A percentile compares a stretch with the other conserved stretches of the same genome.
Conservation (phyloP, 495 filamentous ascomycete genomes). For the Recurvomyces mirabilis region DNA sequence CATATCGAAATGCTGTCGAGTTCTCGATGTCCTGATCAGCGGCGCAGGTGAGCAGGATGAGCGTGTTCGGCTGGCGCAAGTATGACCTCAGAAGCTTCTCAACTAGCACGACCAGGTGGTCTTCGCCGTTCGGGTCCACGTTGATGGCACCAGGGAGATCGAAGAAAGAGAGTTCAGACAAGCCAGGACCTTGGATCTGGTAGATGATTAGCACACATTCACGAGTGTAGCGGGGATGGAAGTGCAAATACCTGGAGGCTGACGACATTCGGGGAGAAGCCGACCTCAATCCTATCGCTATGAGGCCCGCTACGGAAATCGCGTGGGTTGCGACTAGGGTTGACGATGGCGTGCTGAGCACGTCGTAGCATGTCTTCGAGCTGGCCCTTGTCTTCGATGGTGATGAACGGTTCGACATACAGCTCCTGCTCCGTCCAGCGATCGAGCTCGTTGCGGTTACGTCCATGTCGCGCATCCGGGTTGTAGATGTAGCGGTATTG, state of each 20-base stretch:
- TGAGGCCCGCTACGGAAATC: not conserved
- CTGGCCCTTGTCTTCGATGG: slow-evolving; percentile 33
- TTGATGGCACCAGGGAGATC: slow-evolving; percentile 74
- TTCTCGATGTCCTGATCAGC: slow-evolving; percentile 66
- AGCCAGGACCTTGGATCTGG: slow-evolving; percentile 57
- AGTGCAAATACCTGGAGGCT: no score
- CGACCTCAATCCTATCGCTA: slow-evolving; percentile 27
- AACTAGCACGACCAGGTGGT: slow-evolving; percentile 54
- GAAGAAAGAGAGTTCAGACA: slow-evolving; percentile 65
- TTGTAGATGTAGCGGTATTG: slow-evolving; percentile 41
- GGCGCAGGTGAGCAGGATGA: slow-evolving; percentile 61
- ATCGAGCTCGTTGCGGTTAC: slow-evolving; percentile 1
- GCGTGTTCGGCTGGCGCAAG: slow-evolving; percentile 49
- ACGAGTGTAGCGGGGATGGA: no score
- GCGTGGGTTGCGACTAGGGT: slow-evolving; percentile 33
- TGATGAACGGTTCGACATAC: slow-evolving; percentile 35
- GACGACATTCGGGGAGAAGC: slow-evolving; percentile 71
- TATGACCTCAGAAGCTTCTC: slow-evolving; percentile 58
- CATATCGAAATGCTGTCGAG: slow-evolving; percentile 54
- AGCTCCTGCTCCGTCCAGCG: slow-evolving; percentile 25
- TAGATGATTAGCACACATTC: no score
- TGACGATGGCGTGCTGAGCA: slow-evolving; percentile 64
- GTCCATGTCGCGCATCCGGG: slow-evolving; percentile 20
- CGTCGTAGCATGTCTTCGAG: slow-evolving; percentile 50
- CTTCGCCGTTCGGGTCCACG: slow-evolving; percentile 43